phyloP scores from a whole-genome alignment of 306 rosid species.

The Herpetospermum pedunculosum region DNA sequence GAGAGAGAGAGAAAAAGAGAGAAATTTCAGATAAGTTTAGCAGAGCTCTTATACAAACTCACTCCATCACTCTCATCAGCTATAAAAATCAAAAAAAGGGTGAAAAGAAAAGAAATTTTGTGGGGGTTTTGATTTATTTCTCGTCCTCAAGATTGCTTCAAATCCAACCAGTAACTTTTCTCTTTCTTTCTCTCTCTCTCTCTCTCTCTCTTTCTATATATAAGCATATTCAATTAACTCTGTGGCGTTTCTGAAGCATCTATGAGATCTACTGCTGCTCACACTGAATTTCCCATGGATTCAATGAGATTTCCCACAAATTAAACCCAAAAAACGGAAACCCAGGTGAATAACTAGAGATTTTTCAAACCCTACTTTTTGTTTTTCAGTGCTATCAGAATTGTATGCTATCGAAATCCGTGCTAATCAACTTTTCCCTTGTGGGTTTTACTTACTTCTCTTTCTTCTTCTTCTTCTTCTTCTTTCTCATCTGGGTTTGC shows the following conservation, averaged over 20 bases:
- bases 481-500: neutral
- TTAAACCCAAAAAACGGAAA: neutral
- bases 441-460: neutral
- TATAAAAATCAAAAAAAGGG: slow-evolving; percentile 7
- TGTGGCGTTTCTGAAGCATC: slow-evolving; percentile 13
- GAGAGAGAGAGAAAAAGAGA: neutral
- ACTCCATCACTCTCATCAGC: slow-evolving; percentile 10
- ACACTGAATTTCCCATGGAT: neutral
- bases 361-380: neutral
- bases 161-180: slow-evolving; percentile 9
- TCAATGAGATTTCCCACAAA: neutral
- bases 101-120: no score
- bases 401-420: neutral
- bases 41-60: slow-evolving; percentile 1
- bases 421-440: neutral
- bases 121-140: no score
- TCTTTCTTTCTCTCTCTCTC: neutral
- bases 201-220: neutral
- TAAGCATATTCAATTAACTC: slow-evolving; percentile 8
- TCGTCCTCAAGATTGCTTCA: slow-evolving; percentile 2
- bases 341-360: neutral
- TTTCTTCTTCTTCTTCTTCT: neutral
- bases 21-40: slow-evolving; percentile 23
- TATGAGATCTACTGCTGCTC: slow-evolving; percentile 5
- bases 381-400: neutral